Evolutionary conservation across 768 basidiomycete species (phyloP).

Genomic region (Pleurotus sapidus): DNA sequence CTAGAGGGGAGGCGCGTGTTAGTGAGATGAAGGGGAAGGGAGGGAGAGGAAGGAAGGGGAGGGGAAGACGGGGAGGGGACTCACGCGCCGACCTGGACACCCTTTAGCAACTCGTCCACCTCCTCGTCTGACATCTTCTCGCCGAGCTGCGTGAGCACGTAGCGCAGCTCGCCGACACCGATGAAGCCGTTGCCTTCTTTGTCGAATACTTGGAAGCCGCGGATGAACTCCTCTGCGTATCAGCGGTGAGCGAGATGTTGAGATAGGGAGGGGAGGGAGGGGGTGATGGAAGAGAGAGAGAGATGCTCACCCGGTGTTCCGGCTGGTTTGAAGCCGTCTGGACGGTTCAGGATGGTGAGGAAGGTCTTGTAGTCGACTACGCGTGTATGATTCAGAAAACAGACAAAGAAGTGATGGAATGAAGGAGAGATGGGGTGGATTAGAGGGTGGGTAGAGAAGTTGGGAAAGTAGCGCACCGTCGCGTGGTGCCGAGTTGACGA

Average conservation of each 20-base stretch:
- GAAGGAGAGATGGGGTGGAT: too few relatives aligned
- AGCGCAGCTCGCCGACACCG: constrained; percentile 88
- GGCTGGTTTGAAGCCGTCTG: constrained; percentile 96
- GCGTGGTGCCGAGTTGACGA: constrained; percentile 67
- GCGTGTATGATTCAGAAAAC: too few relatives aligned
- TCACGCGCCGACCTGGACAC: constrained; percentile 87
- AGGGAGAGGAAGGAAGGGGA: not conserved
- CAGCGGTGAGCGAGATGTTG: not conserved
- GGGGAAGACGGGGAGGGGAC: constrained; percentile 22
- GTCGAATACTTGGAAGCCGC: constrained; percentile 98
- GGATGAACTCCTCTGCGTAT: constrained; percentile 90
- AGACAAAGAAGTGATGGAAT: too few relatives aligned
- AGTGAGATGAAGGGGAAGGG: not conserved
- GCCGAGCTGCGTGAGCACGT: constrained; percentile 92
- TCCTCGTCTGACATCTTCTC: constrained; percentile 99
- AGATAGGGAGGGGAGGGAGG: not conserved
- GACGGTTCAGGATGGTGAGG: constrained; percentile 86
- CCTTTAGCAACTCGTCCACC: constrained; percentile 96
- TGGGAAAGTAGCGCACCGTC: constrained; percentile 51
- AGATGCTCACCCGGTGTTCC: constrained; percentile 81
- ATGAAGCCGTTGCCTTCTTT: constrained; percentile 39
- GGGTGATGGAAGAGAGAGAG: not conserved
- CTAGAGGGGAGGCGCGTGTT: constrained; percentile 36
- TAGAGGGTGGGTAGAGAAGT: not conserved
- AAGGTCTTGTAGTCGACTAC: constrained; percentile 93